Base-by-base conservation (phyloP, 441 rosid species). In the Pelargonium australe region DNA sequence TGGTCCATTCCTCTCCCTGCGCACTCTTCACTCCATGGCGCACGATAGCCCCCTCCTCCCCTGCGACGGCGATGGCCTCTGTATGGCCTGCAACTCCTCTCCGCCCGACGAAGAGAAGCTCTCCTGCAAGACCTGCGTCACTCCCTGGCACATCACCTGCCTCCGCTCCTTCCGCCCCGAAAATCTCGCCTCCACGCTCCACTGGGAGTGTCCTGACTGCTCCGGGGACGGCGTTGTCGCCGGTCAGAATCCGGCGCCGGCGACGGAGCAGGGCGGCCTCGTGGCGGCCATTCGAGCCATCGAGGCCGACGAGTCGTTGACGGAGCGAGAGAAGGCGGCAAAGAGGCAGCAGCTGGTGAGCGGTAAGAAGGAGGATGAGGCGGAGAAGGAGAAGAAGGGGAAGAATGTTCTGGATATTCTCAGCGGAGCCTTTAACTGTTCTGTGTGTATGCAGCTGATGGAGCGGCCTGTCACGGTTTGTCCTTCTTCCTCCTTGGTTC, bases 391-490 rank as follows among this genome's bases (percentile, higher is more conserved):
- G 31, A 20, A 19, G 4, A 23, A 17, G 2, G 63, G 11, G 12
- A 17, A 58, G 0, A 23, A 17, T 58, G 63, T 17, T 16, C 9
- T 58, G 28, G 16, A 58, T 11, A 16, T 58, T 19, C 63, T 58
- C 4, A 28, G 17, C 12, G 63, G 63, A 19, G 17, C 25, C 11
- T 58, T 58, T 20, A 58, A 58, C 28, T 58, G 63, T 17, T 17
- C 63, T 5, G 31, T 58, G 16, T 58, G 63, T 23, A 16, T 17
- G 23, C 28, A 58, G 13, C 28, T 58, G 23, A 20, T 58, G 6
- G 63, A 58, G 23, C 16, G 63, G 16, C 63, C 63, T 13, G 63
- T 58, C 23, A 58, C 63, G 63, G 63, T 58, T 6, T 3, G 63
- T 58, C 4, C 12, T 17, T 49, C 31, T 1, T 16, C 10, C 1